Evolutionary conservation across 2,329 filamentous ascomycete species (phyloP).

Genomic region (Diaporthe velutina): DNA sequence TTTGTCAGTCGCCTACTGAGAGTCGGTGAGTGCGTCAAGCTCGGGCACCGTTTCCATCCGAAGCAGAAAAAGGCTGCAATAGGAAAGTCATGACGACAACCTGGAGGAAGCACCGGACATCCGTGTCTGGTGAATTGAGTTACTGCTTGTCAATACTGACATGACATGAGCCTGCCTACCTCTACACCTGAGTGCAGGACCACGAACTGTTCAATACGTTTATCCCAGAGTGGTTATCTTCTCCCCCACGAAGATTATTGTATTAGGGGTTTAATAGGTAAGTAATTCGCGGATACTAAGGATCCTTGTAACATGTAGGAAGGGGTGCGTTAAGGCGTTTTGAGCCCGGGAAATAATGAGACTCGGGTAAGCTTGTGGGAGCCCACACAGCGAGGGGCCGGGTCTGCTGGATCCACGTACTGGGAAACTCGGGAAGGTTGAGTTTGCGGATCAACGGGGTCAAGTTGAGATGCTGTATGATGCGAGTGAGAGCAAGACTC

Average conservation of each 20-base stretch:
- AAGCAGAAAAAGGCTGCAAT: neutral
- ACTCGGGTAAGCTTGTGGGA: neutral
- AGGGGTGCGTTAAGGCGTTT: slow-evolving; percentile 6
- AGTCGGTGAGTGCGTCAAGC: slow-evolving; percentile 3
- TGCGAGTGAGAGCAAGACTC: neutral
- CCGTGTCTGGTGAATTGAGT: neutral
- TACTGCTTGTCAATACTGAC: neutral
- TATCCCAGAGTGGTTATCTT: neutral
- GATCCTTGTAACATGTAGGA: neutral
- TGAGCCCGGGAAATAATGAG: neutral
- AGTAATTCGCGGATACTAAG: neutral
- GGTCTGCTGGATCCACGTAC: neutral
- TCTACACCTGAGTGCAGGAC: too few relatives aligned
- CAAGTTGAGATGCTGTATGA: slow-evolving; percentile 16
- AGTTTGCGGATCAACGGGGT: slow-evolving; percentile 17
- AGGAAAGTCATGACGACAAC: neutral
- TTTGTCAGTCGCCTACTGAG: neutral
- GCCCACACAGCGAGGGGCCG: neutral
- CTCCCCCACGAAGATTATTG: neutral
- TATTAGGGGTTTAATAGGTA: neutral
- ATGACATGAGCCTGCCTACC: too few relatives aligned
- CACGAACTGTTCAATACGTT: neutral
- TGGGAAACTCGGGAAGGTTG: slow-evolving; percentile 5
- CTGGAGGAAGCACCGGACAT: neutral
- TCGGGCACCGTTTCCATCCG: neutral